Conservation (phyloP, 306 rosid genomes). For the Ammopiptanthus mongolicus region DNA sequence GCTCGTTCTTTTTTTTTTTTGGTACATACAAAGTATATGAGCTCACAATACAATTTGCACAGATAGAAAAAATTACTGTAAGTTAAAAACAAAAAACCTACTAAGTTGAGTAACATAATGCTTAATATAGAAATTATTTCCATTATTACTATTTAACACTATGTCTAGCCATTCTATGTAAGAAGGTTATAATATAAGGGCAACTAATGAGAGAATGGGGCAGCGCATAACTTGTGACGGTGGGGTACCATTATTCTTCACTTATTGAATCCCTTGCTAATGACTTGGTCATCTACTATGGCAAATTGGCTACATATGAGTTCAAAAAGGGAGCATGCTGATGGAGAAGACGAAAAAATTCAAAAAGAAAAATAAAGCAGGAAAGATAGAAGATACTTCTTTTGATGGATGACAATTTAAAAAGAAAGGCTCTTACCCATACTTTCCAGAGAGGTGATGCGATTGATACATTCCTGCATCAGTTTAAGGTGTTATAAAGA, state of each 20-base stretch:
- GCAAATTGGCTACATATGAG: background rate
- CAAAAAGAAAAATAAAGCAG: background rate
- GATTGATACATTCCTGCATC: conserved; percentile 91
- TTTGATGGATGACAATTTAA: background rate
- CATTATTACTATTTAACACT: background rate
- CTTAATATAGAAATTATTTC: background rate
- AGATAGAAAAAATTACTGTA: background rate
- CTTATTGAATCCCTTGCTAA: background rate
- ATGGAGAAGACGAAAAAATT: background rate
- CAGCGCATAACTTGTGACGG: background rate
- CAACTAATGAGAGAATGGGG: background rate
- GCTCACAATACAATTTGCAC: background rate
- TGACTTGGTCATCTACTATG: conserved; percentile 3
- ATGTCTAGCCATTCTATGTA: background rate
- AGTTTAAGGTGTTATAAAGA: conserved; percentile 15
- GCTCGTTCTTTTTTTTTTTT: too few species aligned
- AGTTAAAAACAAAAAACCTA: background rate
- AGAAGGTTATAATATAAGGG: background rate
- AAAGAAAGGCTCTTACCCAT: conserved; percentile 51
- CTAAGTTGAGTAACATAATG: background rate
- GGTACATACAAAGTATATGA: too few species aligned
- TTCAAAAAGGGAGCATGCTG: background rate
- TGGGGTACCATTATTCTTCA: background rate
- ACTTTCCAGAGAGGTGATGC: conserved; percentile 74
- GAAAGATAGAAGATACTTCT: background rate